A percentile compares a stretch with the other conserved stretches of the same genome.
phyloP scores from a whole-genome alignment of 257 asterid genomes.

The Echites panduratus region DNA sequence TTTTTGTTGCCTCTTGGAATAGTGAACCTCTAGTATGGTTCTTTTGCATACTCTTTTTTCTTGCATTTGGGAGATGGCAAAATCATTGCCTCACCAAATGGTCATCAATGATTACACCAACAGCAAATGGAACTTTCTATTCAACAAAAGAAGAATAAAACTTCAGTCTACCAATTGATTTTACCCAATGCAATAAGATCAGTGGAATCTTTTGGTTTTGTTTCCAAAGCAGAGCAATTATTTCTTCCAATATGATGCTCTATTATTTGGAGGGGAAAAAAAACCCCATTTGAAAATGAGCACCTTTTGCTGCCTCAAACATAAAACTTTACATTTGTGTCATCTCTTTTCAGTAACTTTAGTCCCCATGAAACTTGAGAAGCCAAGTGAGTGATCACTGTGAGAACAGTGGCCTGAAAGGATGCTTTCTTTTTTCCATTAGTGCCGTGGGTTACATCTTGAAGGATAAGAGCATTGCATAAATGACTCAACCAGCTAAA shows the following conservation, averaged over 20 bases:
- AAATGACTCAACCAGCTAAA: background rate
- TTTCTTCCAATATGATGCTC: background rate
- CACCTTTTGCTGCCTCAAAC: background rate
- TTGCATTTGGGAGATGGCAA: slow-evolving; percentile 11
- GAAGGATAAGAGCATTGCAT: background rate
- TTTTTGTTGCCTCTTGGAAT: no score
- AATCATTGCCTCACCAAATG: slow-evolving; percentile 15
- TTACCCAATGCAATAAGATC: background rate
- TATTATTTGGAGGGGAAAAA: background rate
- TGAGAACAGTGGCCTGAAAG: background rate
- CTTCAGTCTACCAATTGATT: background rate
- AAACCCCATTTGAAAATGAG: background rate
- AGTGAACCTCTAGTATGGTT: background rate
- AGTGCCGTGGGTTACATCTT: background rate
- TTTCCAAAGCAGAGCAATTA: background rate
- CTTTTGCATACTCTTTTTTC: background rate
- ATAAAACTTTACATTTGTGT: background rate
- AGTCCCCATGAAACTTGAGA: background rate
- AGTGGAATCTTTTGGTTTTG: background rate
- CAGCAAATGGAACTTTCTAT: background rate
- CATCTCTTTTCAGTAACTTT: background rate
- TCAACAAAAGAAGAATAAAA: background rate
- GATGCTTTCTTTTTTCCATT: background rate
- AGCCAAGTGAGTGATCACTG: background rate
- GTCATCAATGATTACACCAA: slow-evolving; percentile 8